Conservation (phyloP, 2,329 filamentous ascomycete species). For the Cytospora mali region DNA sequence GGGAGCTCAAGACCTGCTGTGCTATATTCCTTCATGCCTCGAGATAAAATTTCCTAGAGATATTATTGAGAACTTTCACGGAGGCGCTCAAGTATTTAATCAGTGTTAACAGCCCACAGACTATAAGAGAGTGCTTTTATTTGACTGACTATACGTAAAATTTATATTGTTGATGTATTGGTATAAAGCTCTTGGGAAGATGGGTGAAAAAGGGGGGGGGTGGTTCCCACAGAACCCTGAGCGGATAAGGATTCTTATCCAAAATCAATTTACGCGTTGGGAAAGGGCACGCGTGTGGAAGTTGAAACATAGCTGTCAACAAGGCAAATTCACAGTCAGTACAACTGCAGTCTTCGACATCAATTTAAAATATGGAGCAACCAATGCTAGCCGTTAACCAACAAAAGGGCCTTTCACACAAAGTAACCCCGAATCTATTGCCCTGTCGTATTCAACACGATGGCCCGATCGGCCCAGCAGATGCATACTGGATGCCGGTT, state of each 20-base stretch:
- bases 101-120: no score
- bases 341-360: background rate
- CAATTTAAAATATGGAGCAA: constrained; percentile 41
- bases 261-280: constrained; percentile 22
- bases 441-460: constrained; percentile 81
- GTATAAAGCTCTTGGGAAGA: no score
- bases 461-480: constrained; percentile 65
- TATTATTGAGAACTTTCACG: no score
- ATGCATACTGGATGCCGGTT: constrained; percentile 71
- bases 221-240: background rate
- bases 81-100: no score
- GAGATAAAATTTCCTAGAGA: no score
- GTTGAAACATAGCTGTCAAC: background rate
- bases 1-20: no score
- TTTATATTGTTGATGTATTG: no score
- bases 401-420: constrained; percentile 32
- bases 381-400: constrained; percentile 46
- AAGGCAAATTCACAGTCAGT: background rate
- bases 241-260: constrained; percentile 27
- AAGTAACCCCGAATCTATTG: constrained; percentile 69
- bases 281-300: background rate
- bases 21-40: no score
- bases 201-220: background rate
- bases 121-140: no score
- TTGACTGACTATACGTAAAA: no score